Percentiles rank a stretch among this genome's conserved stretches.
Evolutionary conservation across 169 alveolate species (phyloP).

Genomic region (Plasmodium adleri): DNA sequence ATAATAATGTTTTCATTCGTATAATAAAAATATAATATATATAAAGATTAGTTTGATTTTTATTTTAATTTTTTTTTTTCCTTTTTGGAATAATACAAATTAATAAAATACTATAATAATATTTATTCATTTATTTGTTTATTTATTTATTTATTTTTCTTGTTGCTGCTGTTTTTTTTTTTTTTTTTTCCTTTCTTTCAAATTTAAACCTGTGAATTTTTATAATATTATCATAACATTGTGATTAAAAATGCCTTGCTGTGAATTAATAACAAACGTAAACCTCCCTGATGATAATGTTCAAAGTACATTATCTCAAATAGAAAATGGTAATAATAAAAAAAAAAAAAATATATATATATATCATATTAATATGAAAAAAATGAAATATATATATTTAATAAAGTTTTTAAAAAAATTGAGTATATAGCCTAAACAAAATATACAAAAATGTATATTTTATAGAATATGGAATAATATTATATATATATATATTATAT

Average conservation of each 20-base stretch:
- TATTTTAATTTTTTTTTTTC: not conserved
- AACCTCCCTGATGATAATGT: slow-evolving; percentile 37
- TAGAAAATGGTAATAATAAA: slow-evolving; percentile 35
- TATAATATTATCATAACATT: not conserved
- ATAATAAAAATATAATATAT: too few species aligned
- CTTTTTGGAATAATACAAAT: not conserved
- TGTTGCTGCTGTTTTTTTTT: not conserved
- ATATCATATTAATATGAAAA: not conserved
- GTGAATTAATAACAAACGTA: slow-evolving; percentile 43
- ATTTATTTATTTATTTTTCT: not conserved
- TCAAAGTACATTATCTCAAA: slow-evolving; percentile 17
- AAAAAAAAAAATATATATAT: not conserved
- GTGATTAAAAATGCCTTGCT: slow-evolving; percentile 47
- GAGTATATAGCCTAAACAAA: not conserved
- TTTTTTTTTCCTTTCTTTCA: not conserved
- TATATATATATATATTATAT: too few species aligned
- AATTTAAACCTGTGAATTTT: not conserved
- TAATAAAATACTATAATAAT: too few species aligned
- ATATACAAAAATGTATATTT: not conserved
- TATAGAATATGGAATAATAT: too few species aligned
- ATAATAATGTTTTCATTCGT: too few species aligned
- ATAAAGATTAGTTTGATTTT: too few species aligned
- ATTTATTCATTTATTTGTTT: too few species aligned
- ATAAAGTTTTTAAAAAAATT: not conserved
- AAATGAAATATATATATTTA: too few species aligned